phyloP scores from a whole-genome alignment of 495 filamentous ascomycete genomes.

The Neurospora sp. region DNA sequence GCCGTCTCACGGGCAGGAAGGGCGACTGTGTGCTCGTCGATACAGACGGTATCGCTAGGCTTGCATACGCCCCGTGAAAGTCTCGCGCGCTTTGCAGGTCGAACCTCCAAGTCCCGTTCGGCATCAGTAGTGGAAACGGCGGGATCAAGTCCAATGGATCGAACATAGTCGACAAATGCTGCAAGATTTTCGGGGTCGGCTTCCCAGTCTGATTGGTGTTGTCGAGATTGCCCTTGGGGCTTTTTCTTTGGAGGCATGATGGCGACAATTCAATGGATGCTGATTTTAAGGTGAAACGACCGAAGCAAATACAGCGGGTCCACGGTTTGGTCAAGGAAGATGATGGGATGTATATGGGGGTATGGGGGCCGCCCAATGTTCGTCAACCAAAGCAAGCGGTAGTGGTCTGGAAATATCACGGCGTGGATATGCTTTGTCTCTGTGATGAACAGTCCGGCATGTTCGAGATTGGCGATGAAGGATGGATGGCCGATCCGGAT shows the following conservation, averaged over 20 bases:
- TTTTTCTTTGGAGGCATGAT: constrained; percentile 8
- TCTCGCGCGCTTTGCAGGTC: constrained; percentile 15
- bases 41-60: constrained; percentile 8
- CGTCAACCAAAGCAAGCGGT: not conserved
- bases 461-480: not conserved
- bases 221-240: not conserved
- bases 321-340: not conserved
- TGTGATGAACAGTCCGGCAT: not conserved
- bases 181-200: constrained; percentile 2
- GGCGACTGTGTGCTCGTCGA: constrained; percentile 13
- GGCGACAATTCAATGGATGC: not conserved
- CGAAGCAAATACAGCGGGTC: not conserved
- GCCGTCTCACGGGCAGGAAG: not conserved
- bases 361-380: not conserved
- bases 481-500: not conserved
- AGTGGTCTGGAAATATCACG: not conserved
- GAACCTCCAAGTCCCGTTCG: not conserved
- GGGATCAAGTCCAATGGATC: constrained; percentile 1
- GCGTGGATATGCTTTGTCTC: not conserved
- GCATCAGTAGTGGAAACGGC: not conserved
- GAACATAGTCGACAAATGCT: constrained; percentile 11
- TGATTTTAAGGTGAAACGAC: not conserved
- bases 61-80: not conserved
- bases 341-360: not conserved
- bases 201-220: constrained; percentile 4